phyloP scores from a whole-genome alignment of 768 basidiomycete genomes.

The Hygrophoropsis aurantiaca region DNA sequence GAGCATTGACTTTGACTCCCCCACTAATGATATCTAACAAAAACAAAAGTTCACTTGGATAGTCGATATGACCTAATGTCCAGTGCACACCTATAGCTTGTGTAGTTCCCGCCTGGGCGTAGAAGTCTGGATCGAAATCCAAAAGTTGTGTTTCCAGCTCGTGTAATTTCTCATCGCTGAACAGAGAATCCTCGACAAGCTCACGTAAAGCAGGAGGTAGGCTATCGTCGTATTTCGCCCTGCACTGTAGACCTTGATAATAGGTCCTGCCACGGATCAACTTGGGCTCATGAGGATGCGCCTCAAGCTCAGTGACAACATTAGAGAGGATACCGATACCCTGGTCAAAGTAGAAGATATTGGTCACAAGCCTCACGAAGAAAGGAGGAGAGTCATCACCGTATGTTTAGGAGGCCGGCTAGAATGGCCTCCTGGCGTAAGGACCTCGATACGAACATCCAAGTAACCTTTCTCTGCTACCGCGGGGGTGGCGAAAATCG shows the following conservation, averaged over 20 bases:
- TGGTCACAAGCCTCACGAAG: neutral
- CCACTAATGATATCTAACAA: slow-evolving; percentile 44
- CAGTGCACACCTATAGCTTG: slow-evolving; percentile 23
- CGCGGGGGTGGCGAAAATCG: slow-evolving; percentile 29
- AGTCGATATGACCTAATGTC: slow-evolving; percentile 23
- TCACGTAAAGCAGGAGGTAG: slow-evolving; percentile 23
- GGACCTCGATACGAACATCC: slow-evolving; percentile 41
- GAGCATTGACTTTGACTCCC: slow-evolving; percentile 45
- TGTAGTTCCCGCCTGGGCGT: slow-evolving; percentile 21
- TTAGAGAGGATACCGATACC: slow-evolving; percentile 53
- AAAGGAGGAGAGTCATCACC: slow-evolving; percentile 20
- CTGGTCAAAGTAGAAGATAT: slow-evolving; percentile 24
- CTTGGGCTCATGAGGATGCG: slow-evolving; percentile 36
- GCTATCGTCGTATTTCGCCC: slow-evolving; percentile 37
- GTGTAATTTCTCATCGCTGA: slow-evolving; percentile 17
- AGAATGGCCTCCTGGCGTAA: slow-evolving; percentile 54
- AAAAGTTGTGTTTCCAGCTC: slow-evolving; percentile 14
- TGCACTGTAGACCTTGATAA: slow-evolving; percentile 39
- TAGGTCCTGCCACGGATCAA: slow-evolving; percentile 25
- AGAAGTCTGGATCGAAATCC: slow-evolving; percentile 20
- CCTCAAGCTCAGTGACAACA: slow-evolving; percentile 48
- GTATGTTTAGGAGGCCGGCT: slow-evolving; percentile 54
- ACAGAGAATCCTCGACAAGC: slow-evolving; percentile 21
- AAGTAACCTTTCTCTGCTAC: slow-evolving; percentile 45
- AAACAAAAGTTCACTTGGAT: slow-evolving; percentile 27